Evolutionary conservation across 306 rosid genomes (phyloP), one percentile per base, ranked within the genome.

Genomic region (Astragalus glycyphyllos): DNA sequence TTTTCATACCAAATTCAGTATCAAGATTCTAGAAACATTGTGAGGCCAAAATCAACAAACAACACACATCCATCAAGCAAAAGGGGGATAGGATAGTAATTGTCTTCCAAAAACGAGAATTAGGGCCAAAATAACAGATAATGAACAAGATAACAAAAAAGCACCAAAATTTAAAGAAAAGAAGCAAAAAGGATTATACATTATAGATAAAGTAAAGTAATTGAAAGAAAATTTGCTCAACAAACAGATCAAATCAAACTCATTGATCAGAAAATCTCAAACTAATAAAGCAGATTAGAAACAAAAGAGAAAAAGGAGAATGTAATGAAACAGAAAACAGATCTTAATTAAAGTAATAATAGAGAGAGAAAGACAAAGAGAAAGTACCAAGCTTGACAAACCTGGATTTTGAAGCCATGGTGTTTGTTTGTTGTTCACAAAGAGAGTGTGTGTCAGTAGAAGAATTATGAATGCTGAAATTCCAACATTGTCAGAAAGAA

Each of bases 391-490:
- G 11, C 60, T 58, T 55, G 46, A 80, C 76, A 72, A 68, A 93
- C 98, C 86, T 89, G 67, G 97, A 79, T 84, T 88, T 94, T 65
- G 96, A 74, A 80, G 97, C 85, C 97, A 89, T 78, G 80, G 73
- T 3, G 63, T 26, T 26, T 26, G 31, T 26, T 26, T 26, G 31
- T 26, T 1, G 31, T 26, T 26, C 31, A 26, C 1, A 26, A 12
- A 61, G 46, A 11, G 13, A 35, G 54, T 31, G 83, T n/a, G n/a
- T 29, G 65, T 69, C 74, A 69, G 81, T 68, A 13, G 80, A 16
- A 12, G 79, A 37, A 65, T 65, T 45, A 50, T 42, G 35, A 76
- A 23, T 65, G 87, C 80, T 77, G 82, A 68, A 80, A 62, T 74
- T 81, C 69, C 62, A 80, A 73, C 96, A 89, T 85, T 82, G 77